Evolutionary conservation across 495 filamentous ascomycete species (phyloP), one percentile per base, ranked within the genome.

Genomic region (Saxispiralis lemnorum): DNA sequence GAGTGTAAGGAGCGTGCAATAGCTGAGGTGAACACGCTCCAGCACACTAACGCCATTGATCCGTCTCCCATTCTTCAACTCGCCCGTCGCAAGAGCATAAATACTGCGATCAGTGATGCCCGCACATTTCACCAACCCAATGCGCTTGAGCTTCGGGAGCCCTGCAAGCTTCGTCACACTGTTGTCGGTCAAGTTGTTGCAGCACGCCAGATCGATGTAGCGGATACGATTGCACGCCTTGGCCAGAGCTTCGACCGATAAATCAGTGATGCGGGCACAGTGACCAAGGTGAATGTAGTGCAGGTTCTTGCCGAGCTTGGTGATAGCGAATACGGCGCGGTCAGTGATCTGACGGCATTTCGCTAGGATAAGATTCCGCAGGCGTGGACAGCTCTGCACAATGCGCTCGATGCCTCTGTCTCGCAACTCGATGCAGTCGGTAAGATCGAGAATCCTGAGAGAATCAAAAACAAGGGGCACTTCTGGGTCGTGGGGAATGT

Each of bases 151-250:
- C 60, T 96, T 99, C 9, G 92, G 92, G 19, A 99, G 68, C 9
- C 67, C 73, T 1, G 92, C 87, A 18, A 99, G 67, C 48, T 81
- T 77, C 41, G 70, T 76, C n/a, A 99, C 79, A 37, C 84, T 93
- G 1, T 62, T 61, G 52, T 99, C 89, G 0, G 92, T 95, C 39
- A 99, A 67, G 47, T 78, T 75, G n/a, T 68, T 70, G 60, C 92
- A 99, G 65, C 92, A 96, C 10, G 92, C 92, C 38, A 99, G 62
- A 56, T 99, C 92, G 43, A 99, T 96, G 54, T 99, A 99, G 39
- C 92, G 70, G 49, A 99, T 95, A 28, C 92, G 73, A 61, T 87
- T 95, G 66, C 92, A 99, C 33, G 62, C 63, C 46, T 78, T 77
- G 31, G 93, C 85, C 7, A 99, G 67, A 33, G 77, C 74, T 39